Evolutionary conservation across 768 basidiomycete genomes (phyloP), one percentile per base, ranked within the genome.

Genomic region (Lentinula guzmanii): DNA sequence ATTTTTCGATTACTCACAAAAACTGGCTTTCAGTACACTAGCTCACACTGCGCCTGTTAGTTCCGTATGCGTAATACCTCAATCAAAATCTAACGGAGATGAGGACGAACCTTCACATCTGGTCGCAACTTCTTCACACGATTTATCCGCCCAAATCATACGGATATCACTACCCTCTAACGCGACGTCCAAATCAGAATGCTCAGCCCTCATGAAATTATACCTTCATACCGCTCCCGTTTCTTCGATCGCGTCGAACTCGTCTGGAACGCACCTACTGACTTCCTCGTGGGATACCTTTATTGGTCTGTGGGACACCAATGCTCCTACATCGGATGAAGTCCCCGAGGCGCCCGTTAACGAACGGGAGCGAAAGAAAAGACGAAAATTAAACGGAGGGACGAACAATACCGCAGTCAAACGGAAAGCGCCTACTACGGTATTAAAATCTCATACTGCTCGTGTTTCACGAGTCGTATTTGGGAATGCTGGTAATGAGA

Each of bases 201-300:
- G 79, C 1, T 75, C 75, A 64, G 67, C 79, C 9, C 72, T 95
- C 9, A 84, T 93, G 11, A 87, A 89, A 0, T 79, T 98, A 2
- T 86, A 91, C 66, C 77, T 96, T 1, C 95, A 98, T 72, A 91
- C 91, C 2, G 82, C 83, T 0, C 86, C 94, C 0, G 74, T 98
- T 37, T 87, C 95, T 0, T 88, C 86, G 10, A 76, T 98, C 43
- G 67, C 85, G 0, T 71, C 87, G 0, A 83, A 84, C 60, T 39
- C 70, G 7, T 67, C 78, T 8, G 86, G 89, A 2, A 76, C 81
- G 2, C 82, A 86, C 62, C 75, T 98, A 16, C 76, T 98, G 37
- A 94, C 93, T 0, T 82, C 90, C 0, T 90, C 90, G 0, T 95
- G 94, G 93, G 95, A 99, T 67, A 80, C 83, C 8, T 78, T 94